A percentile compares a stretch with the other conserved stretches of the same genome.
Evolutionary conservation across 768 basidiomycete genomes (phyloP).

Genomic region (Tulasnella sp.): DNA sequence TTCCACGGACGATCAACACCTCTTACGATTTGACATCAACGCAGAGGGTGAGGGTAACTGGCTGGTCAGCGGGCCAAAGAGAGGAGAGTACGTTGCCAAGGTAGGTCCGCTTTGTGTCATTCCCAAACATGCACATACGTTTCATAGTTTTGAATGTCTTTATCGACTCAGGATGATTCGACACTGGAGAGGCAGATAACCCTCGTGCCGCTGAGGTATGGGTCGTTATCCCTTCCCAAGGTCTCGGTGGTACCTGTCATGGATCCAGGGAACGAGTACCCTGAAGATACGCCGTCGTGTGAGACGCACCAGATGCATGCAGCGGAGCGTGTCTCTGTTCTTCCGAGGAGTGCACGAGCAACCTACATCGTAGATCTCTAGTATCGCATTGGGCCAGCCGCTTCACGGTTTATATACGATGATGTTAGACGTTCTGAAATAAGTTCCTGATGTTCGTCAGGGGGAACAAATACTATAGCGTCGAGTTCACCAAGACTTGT

Average conservation of each 20-base stretch:
- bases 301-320: constrained; percentile 83
- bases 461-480: too few species aligned
- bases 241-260: constrained; percentile 54
- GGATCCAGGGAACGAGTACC: constrained; percentile 31
- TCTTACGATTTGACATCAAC: constrained; percentile 62
- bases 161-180: constrained; percentile 42
- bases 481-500: too few species aligned
- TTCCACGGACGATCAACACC: constrained; percentile 29
- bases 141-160: neutral
- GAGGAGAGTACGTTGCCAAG: constrained; percentile 67
- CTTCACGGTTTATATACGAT: too few species aligned
- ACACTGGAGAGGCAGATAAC: constrained; percentile 55
- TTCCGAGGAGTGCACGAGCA: constrained; percentile 72
- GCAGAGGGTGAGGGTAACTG: constrained; percentile 75
- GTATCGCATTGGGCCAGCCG: too few species aligned
- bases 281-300: constrained; percentile 19
- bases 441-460: too few species aligned
- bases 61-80: constrained; percentile 81
- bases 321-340: constrained; percentile 66
- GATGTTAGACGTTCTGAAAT: too few species aligned
- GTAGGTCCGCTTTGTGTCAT: constrained; percentile 33
- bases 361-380: constrained; percentile 60
- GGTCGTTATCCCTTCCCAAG: constrained; percentile 66
- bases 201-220: constrained; percentile 79
- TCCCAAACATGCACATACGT: neutral